Evolutionary conservation across 108 stramenopile genomes (phyloP).

Genomic region (Nannochloropsis granulata): DNA sequence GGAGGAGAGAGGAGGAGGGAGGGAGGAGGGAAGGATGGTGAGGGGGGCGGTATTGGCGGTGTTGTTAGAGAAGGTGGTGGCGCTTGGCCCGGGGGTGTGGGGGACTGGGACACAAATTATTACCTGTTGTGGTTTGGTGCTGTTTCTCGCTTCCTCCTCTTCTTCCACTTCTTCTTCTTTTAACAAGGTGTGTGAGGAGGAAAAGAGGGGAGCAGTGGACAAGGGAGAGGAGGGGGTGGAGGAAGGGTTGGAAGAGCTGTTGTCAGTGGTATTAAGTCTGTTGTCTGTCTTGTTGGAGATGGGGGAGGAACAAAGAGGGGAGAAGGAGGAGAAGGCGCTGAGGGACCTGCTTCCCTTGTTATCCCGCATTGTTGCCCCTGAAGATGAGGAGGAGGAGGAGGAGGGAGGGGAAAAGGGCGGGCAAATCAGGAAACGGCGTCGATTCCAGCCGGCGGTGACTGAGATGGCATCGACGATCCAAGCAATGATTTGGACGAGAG

Average conservation of each 20-base stretch:
- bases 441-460: neutral
- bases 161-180: neutral
- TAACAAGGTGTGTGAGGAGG: neutral
- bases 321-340: neutral
- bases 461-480: neutral
- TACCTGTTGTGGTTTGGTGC: neutral
- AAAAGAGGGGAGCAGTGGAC: neutral
- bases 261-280: neutral
- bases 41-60: neutral
- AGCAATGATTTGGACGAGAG: neutral
- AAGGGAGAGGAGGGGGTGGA: neutral
- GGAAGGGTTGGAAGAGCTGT: neutral
- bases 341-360: neutral
- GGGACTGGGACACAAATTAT: neutral
- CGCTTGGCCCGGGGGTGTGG: neutral
- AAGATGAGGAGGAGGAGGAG: neutral
- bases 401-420: neutral
- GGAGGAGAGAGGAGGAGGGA: neutral
- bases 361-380: neutral
- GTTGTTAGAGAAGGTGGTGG: neutral
- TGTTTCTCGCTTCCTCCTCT: neutral
- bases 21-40: neutral
- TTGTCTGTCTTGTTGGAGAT: neutral
- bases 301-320: neutral
- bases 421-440: neutral